phyloP scores from a whole-genome alignment of 1,139 yeast species.

The Geotrichum siamense region DNA sequence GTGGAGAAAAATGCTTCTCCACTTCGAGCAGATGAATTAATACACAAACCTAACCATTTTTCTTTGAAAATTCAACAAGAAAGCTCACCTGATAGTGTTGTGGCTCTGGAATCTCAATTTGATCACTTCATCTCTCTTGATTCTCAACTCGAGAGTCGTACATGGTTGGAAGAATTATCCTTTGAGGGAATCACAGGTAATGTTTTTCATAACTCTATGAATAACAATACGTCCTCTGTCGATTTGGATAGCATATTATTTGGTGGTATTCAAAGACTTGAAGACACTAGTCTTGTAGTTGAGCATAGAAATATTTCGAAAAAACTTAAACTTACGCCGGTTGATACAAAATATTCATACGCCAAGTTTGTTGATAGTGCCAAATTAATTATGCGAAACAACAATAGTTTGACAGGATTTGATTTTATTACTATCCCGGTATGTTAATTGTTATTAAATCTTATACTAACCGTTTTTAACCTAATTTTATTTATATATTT shows the following conservation, averaged over 20 bases:
- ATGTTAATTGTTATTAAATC: background rate
- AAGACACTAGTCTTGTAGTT: constrained; percentile 19
- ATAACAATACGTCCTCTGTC: constrained; percentile 19
- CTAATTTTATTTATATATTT: background rate
- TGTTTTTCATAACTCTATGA: constrained; percentile 8
- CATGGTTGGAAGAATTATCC: constrained; percentile 15
- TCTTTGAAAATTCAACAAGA: background rate
- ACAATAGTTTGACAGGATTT: constrained; percentile 13
- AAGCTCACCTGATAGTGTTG: background rate
- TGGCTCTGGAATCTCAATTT: background rate
- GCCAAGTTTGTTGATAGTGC: constrained; percentile 23
- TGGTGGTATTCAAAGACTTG: constrained; percentile 36
- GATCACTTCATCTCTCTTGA: background rate
- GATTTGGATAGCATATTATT: constrained; percentile 50
- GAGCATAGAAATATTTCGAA: constrained; percentile 25
- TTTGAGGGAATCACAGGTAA: constrained; percentile 10
- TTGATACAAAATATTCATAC: constrained; percentile 19
- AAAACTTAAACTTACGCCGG: constrained; percentile 24
- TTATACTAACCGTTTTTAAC: background rate
- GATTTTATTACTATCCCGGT: background rate
- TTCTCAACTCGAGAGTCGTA: background rate
- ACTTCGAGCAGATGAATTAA: constrained; percentile 5
- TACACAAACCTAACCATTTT: constrained; percentile 6
- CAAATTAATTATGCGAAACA: constrained; percentile 16
- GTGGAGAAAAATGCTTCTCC: constrained; percentile 1